These are phyloP conservation scores for Fusarium falciforme DNA, from an alignment of 2,329 filamentous ascomycete species.

Conservation along the genomic window DNA sequence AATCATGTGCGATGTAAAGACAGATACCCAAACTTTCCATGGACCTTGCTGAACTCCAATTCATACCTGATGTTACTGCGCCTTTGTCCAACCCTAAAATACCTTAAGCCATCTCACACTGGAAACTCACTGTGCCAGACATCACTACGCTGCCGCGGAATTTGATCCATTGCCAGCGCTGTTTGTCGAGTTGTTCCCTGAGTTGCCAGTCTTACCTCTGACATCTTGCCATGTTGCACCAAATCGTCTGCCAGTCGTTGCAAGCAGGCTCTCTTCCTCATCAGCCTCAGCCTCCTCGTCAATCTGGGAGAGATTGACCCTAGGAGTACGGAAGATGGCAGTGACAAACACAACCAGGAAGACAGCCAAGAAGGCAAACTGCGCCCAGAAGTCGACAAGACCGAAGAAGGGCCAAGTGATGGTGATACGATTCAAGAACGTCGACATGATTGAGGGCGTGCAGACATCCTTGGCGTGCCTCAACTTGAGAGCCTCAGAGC, in stretches of 20 bases:
- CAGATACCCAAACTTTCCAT: slow-evolving; percentile 30
- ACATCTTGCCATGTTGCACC: slow-evolving; percentile 92
- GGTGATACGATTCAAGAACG: slow-evolving; percentile 91
- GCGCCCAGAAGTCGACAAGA: slow-evolving; percentile 92
- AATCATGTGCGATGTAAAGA: slow-evolving; percentile 8
- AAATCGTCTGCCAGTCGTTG: slow-evolving; percentile 83
- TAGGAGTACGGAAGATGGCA: slow-evolving; percentile 83
- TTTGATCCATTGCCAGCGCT: slow-evolving; percentile 32
- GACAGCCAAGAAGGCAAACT: slow-evolving; percentile 88
- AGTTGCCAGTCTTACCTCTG: slow-evolving; percentile 62
- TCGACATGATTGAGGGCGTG: slow-evolving; percentile 90
- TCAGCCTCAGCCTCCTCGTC: slow-evolving; percentile 92
- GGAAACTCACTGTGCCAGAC: neutral
- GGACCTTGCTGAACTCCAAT: slow-evolving; percentile 14
- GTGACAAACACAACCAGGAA: slow-evolving; percentile 86
- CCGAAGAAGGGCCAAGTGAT: slow-evolving; percentile 97
- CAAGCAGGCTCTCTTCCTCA: slow-evolving; percentile 92
- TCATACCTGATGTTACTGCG: slow-evolving; percentile 12
- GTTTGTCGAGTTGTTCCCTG: slow-evolving; percentile 21
- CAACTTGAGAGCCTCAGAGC: slow-evolving; percentile 80
- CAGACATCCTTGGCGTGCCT: slow-evolving; percentile 82
- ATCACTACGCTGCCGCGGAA: slow-evolving; percentile 24
- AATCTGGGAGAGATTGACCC: slow-evolving; percentile 78
- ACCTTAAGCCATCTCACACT: slow-evolving; percentile 8
- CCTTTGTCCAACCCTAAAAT: slow-evolving; percentile 2